Conservation (phyloP, 805 yeast genomes). For the Ogataea neopini region DNA sequence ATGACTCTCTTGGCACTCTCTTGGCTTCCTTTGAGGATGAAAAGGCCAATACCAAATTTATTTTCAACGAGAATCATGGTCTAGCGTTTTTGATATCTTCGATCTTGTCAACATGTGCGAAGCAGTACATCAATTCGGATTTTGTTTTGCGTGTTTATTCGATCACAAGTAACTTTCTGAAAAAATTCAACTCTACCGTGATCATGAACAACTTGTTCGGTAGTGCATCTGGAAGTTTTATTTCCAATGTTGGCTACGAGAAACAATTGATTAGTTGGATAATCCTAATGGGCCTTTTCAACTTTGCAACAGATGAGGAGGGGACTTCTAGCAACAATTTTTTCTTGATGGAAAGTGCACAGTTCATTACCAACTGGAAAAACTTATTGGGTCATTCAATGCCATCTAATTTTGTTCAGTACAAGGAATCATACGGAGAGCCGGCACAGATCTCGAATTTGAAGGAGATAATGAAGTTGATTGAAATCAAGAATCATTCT, state of each 20-base stretch:
- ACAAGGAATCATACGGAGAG: conserved; percentile 32
- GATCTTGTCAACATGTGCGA: conserved; percentile 32
- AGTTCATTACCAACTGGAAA: conserved; percentile 65
- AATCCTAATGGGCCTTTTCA: conserved; percentile 61
- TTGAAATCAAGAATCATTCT: conserved; percentile 58
- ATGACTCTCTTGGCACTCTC: conserved; percentile 38
- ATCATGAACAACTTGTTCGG: conserved; percentile 36
- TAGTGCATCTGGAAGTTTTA: conserved; percentile 28
- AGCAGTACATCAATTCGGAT: conserved; percentile 34
- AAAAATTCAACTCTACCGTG: conserved; percentile 38
- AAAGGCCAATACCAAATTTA: conserved; percentile 22
- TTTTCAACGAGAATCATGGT: conserved; percentile 35
- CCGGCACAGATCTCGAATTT: conserved; percentile 36
- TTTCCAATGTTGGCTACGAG: conserved; percentile 36
- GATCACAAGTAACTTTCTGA: conserved; percentile 30
- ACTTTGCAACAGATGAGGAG: conserved; percentile 39
- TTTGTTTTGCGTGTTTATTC: conserved; percentile 34
- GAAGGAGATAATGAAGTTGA: conserved; percentile 37
- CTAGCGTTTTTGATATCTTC: conserved; percentile 35
- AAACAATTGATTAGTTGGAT: conserved; percentile 58
- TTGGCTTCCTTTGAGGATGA: conserved; percentile 37
- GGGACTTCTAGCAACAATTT: conserved; percentile 46
- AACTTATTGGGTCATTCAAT: conserved; percentile 53
- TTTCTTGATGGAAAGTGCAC: conserved; percentile 56
- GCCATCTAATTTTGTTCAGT: conserved; percentile 40